Evolutionary conservation across 441 rosid species (phyloP), one percentile per base, ranked within the genome.

Genomic region (Breynia disticha): DNA sequence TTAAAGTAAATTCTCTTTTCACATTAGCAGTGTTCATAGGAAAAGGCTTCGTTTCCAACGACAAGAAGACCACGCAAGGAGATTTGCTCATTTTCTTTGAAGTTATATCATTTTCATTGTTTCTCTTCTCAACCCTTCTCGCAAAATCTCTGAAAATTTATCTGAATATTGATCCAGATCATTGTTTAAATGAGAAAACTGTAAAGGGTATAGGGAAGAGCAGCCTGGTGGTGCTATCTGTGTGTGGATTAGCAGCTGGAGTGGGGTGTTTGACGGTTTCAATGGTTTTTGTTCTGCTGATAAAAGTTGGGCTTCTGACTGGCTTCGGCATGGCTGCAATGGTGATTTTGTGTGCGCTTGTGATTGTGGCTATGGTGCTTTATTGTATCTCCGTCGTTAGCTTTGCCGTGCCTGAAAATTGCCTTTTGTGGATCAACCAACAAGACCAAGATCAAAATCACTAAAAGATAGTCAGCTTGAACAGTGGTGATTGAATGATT

Each of bases 11-110:
- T 52, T 55, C 62, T 15, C 61, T 68, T 51, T 68, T 68, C 57
- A 62, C 67, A 9, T 59, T 55, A 14, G 67, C 72, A 7, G 67
- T 67, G 9, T 62, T 67, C 39, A 48, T 67, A 46, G 67, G 67
- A 13, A 19, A 57, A 32, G 54, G 64, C 19, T 18, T 53, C 1
- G 61, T 60, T 2, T 5, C 41, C 28, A 67, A 38, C 0, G 20
- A 28, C 1, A 48, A 0, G 54, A 58, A 11, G 58, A 67, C 19
- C 45, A 62, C 2, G 14, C 64, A 28, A 0, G 52, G 47, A 0
- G 51, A 64, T 19, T n/a, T 15, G 5, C 59, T 63, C 0, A 20
- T 59, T 11, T 28, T 47, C 0, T 59, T 3, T 44, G 68, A 68
- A 32, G 72, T 68, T 7, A 12, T 59, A 2, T 50, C 72, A 3